A percentile compares a stretch with the other conserved stretches of the same genome.
Evolutionary conservation across 2,329 filamentous ascomycete species (phyloP).

Genomic region (Ophiosphaerella herpotricha): DNA sequence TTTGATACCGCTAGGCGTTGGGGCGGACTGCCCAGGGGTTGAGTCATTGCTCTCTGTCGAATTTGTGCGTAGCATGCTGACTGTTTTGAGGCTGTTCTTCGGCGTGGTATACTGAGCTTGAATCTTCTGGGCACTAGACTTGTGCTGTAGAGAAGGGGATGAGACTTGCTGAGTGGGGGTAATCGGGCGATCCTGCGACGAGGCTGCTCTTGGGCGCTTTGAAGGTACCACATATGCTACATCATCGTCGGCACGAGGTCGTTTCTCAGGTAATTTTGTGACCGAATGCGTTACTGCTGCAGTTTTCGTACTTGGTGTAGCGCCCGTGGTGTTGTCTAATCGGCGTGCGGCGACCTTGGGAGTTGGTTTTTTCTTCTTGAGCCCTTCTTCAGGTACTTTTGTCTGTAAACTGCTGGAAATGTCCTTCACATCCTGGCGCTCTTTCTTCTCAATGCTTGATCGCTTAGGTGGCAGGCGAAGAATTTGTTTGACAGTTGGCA

Average conservation of each 20-base stretch:
- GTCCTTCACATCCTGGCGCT: conserved; percentile 31
- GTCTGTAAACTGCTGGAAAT: conserved; percentile 17
- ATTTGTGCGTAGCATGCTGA: conserved; percentile 42
- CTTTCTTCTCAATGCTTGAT: conserved; percentile 27
- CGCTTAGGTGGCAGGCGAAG: conserved; percentile 40
- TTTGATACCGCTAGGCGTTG: conserved; percentile 32
- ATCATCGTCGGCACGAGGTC: conserved; percentile 41
- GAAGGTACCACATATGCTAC: conserved; percentile 23
- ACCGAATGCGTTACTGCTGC: conserved; percentile 5
- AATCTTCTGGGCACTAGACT: conserved; percentile 37
- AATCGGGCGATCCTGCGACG: conserved; percentile 35
- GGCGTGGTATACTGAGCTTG: conserved; percentile 38
- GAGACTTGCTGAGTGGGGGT: conserved; percentile 37
- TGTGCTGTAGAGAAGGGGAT: conserved; percentile 36
- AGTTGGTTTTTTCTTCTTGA: conserved; percentile 31
- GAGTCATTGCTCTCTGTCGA: conserved; percentile 43
- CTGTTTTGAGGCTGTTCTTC: conserved; percentile 40
- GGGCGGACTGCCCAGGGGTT: conserved; percentile 41
- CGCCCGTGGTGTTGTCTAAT: conserved; percentile 20
- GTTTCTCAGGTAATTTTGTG: conserved; percentile 38
- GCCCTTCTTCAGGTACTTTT: conserved; percentile 22
- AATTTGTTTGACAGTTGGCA: conserved; percentile 51
- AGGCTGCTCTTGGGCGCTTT: conserved; percentile 40
- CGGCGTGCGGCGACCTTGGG: conserved; percentile 34
- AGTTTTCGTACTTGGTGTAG: conserved; percentile 17